Evolutionary conservation across 148 eudicot species (phyloP).

Genomic region (Camellia japonica): DNA sequence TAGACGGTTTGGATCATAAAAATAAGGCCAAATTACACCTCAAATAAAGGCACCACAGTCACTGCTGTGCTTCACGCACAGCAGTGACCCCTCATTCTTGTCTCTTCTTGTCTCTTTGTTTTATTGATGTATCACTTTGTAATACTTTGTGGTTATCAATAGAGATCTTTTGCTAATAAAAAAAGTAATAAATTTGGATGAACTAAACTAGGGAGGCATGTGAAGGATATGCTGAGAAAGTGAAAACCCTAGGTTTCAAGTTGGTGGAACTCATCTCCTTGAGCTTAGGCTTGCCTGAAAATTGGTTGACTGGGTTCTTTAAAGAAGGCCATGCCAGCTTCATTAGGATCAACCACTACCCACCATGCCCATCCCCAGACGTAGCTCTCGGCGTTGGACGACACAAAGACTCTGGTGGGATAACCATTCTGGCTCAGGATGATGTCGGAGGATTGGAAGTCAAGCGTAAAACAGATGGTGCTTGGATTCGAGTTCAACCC

Average conservation of each 20-base stretch:
- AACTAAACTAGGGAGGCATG: constrained; percentile 39
- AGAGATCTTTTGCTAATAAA: no score
- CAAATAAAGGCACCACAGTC: no score
- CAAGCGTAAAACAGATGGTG: constrained; percentile 56
- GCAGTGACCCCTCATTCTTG: no score
- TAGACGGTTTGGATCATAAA: no score
- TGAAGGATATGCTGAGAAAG: constrained; percentile 51
- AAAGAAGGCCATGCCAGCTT: constrained; percentile 47
- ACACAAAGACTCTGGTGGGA: constrained; percentile 68
- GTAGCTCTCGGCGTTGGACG: constrained; percentile 65
- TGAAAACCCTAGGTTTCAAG: constrained; percentile 43
- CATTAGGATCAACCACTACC: constrained; percentile 63
- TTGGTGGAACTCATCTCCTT: constrained; percentile 54
- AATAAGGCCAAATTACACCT: no score
- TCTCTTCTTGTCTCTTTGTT: no score
- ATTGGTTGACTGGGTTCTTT: constrained; percentile 37
- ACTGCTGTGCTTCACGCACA: no score
- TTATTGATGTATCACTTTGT: no score
- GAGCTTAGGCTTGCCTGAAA: constrained; percentile 49
- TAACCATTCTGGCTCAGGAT: constrained; percentile 78
- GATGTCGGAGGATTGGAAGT: constrained; percentile 78
- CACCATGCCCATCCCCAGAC: constrained; percentile 61
- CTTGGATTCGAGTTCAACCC: constrained; percentile 71
- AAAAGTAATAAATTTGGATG: background rate
- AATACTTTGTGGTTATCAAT: no score